Evolutionary conservation across 176 grass and related monocot species (phyloP), one percentile per base, ranked within the genome.

Genomic region (Urochloa ruziziensis): DNA sequence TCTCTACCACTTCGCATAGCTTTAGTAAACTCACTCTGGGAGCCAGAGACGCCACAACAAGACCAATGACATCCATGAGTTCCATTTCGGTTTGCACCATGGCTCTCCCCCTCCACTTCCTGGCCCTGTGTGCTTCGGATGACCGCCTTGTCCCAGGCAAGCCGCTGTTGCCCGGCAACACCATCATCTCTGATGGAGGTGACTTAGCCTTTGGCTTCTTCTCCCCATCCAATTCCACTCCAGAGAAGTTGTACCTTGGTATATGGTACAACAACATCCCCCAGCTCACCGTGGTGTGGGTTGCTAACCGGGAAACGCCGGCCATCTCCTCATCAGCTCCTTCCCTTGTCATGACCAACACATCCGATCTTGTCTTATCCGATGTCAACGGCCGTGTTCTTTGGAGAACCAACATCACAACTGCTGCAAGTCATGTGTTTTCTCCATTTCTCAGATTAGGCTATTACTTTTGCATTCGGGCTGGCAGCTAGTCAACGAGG

Each of bases 191-290:
- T 0, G 74, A 85, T 39, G 42, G 33, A 21, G 75, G 66, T 14
- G 19, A 18, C 7, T 85, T 85, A 16, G 74, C 75, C 1, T 61
- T 85, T 1, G 82, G 82, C 6, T 84, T 83, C 57, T 83, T 84
- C 61, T 40, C 59, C 44, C 82, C 70, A 2, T 75, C 59, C 17
- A 75, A 84, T 1, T 84, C 72, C 37, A 84, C 82, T 29, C 43
- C 69, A 8, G 10, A 19, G 29, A 84, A 43, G 52, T 14, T 18
- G 25, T 84, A 84, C 73, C 60, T 77, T 6, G 82, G 82, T 17
- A 77, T 84, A 48, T 48, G 46, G 46, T 48, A 48, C 46, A 48
- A 48, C 4, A 48, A 16, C 46, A 48, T 48, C 46, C 46, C 46
- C 2, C 11, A 13, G 16, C 14, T 48, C 46, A 48, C 46, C 46